Base-by-base conservation (phyloP, 768 basidiomycete species). In the Phallus indusiatus region DNA sequence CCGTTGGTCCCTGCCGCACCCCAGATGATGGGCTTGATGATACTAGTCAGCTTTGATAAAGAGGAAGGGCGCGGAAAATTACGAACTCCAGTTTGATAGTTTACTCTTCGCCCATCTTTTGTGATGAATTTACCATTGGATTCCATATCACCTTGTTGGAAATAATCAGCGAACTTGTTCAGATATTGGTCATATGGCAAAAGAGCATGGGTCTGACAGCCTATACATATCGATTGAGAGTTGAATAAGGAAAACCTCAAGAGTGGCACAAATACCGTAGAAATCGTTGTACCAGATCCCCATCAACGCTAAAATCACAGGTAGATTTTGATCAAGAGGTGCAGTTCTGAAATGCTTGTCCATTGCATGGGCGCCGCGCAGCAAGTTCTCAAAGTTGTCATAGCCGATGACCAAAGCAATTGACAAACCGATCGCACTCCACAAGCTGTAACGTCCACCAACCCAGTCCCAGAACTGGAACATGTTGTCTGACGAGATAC, bases 401-500 rank as follows among this genome's bases (percentile, higher is more conserved):
- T 84, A 96, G 2, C 96, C 96, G 66, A 98, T 89, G 50, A 85
- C 87, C 54, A 98, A 76, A 42, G 90, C 89, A 73, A 99, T 98
- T 49, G 90, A 90, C 60, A 98, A 79, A 60, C 96, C 96, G 65
- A 99, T 97, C 33, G 96, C 95, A 62, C 91, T 94, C 95, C 96
- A 98, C 64, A 99, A 79, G 66, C 89, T 93, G 81, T 99, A 99
- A 63, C 95, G 84, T 24, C 96, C 96, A 62, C 96, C 96, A 63
- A 99, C 96, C 96, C 96, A 99, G 74, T 98, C 96, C 95, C 95
- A 99, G 83, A 99, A 98, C 70, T 88, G 85, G 83, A 99, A 99
- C 94, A 99, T 99, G n/a, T n/a, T n/a, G n/a, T n/a, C n/a, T n/a
- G n/a, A n/a, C n/a, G n/a, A 78, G 68, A 99, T 99, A 47, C 96